Percentiles rank a stretch among this genome's conserved stretches.
Conservation (phyloP, 495 filamentous ascomycete species). For the Staphylotrichum tortipilum region DNA sequence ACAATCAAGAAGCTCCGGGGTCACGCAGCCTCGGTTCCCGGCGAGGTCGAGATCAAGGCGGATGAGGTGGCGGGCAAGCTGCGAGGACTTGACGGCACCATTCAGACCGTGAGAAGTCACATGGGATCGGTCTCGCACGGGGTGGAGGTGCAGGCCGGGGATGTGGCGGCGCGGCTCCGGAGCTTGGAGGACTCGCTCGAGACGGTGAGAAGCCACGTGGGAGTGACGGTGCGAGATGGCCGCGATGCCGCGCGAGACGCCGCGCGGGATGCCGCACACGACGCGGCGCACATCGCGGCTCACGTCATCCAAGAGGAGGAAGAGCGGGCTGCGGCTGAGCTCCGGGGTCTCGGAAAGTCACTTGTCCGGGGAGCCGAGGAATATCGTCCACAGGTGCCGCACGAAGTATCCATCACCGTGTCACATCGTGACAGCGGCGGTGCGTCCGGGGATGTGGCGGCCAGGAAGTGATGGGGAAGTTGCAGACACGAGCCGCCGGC, state of each 20-base stretch:
- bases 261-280: background rate
- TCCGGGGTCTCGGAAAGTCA: background rate
- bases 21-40: background rate
- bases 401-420: background rate
- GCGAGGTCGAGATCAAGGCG: background rate
- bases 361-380: background rate
- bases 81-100: background rate
- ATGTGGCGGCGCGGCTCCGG: background rate
- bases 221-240: background rate
- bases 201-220: background rate
- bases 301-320: background rate
- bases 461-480: background rate
- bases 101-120: background rate
- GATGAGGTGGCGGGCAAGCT: background rate
- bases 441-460: background rate
- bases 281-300: background rate
- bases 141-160: background rate
- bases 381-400: background rate
- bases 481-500: no score
- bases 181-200: background rate
- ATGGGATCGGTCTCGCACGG: background rate
- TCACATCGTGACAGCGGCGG: background rate
- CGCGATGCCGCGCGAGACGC: background rate
- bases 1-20: background rate
- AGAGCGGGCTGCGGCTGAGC: background rate